Base-by-base conservation (phyloP, 2,329 filamentous ascomycete species). In the Hypoxylon sp. region DNA sequence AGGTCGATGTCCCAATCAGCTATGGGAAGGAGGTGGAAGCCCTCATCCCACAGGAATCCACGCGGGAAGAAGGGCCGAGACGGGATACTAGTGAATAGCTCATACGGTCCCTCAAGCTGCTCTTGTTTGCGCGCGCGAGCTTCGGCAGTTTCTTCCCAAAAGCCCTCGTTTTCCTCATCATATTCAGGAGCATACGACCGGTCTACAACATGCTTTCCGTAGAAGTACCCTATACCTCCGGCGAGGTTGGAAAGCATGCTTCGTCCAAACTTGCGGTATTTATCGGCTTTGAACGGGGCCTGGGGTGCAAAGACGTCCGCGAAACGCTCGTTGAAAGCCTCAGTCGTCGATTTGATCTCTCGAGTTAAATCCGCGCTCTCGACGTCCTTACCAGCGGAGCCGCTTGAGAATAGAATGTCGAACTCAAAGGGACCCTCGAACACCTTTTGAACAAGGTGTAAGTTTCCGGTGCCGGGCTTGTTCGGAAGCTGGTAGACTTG, bases 11-110 rank as follows among this genome's bases (percentile, higher is more conserved):
- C 96, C 92, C 94, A 99, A 70, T 99, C 95, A 19, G 93, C 87
- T 57, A 99, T 90, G 1, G 94, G 94, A 50, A 97, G 83, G 34
- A 99, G 83, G 75, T 99, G 96, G 80, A 98, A 99, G 0, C 96
- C 96, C 78, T 99, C 96, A 74, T 99, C 96, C 96, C 96, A 99
- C 3, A 98, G 84, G 78, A 99, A 99, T 0, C 96, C 96, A 66
- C 96, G 87, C 1, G 96, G 96, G 80, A 99, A 99, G 83, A 99
- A 99, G 0, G 96, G 92, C 3, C 96, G 86, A 7, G 95, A 98
- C 0, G 96, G 96, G 61, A 98, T 90, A 73, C 90, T 93, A 5
- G 94, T 96, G 77, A 94, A 98, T 2, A 99, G 87, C 77, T 97
- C 93, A 58, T 90, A 92, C 1, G 95, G 93, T 0, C 93, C 93